A percentile compares a stretch with the other conserved stretches of the same genome.
Evolutionary conservation across 2,329 filamentous ascomycete genomes (phyloP).

Genomic region (Aspergillus caelatus): DNA sequence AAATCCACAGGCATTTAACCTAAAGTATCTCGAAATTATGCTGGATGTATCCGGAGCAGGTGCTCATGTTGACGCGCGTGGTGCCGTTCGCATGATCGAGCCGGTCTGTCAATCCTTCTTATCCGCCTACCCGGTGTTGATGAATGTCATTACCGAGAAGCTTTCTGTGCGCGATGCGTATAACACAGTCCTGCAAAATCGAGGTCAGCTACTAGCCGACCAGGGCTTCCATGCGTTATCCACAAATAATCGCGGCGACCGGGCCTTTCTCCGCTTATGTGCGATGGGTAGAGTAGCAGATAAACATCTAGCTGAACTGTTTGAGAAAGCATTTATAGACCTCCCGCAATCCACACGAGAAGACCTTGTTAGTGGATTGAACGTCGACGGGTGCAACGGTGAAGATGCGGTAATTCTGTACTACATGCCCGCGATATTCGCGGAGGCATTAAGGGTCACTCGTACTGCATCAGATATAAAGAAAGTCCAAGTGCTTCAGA

Average conservation of each 20-base stretch:
- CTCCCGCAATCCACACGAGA: neutral
- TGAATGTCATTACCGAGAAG: neutral
- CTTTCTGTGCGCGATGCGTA: conserved; percentile 3
- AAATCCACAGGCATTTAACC: neutral
- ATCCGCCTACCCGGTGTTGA: neutral
- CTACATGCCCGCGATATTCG: conserved; percentile 13
- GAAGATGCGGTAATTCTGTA: conserved; percentile 10
- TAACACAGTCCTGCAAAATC: conserved; percentile 3
- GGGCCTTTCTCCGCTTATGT: conserved; percentile 8
- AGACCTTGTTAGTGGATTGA: conserved; percentile 3
- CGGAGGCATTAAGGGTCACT: neutral
- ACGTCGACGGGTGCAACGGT: neutral
- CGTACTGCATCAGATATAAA: neutral
- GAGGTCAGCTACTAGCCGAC: neutral
- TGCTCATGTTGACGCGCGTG: conserved; percentile 7
- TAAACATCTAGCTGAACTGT: neutral
- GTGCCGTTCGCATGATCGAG: conserved; percentile 11
- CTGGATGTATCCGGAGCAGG: conserved; percentile 11
- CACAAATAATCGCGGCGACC: neutral
- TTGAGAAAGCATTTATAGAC: conserved; percentile 2
- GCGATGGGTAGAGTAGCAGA: conserved; percentile 13
- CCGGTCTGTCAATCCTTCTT: conserved; percentile 10
- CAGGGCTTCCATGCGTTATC: conserved; percentile 1
- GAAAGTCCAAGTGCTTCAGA: conserved; percentile 5
- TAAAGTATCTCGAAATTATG: conserved; percentile 14